These are phyloP conservation scores for Cutaneotrichosporon sp. DNA, from an alignment of 1,284 basidiomycete genomes.

Conservation along the genomic window DNA sequence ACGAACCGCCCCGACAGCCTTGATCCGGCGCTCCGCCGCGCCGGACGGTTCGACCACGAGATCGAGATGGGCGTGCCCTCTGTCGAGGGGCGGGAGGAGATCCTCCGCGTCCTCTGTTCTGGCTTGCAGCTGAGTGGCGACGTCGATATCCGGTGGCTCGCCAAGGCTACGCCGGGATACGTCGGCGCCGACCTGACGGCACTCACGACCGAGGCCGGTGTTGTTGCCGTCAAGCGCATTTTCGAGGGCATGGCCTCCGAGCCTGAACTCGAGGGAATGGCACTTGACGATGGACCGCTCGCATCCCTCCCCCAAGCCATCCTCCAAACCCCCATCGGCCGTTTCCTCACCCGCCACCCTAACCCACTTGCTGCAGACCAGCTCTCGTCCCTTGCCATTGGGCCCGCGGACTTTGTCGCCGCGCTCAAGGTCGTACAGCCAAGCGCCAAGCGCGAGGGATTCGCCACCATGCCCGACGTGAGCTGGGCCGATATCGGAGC, in stretches of 20 bases:
- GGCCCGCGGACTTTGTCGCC: conserved; percentile 69
- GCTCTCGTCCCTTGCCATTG: conserved; percentile 76
- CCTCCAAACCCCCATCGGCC: conserved; percentile 70
- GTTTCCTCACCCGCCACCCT: conserved; percentile 84
- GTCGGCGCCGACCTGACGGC: conserved; percentile 93
- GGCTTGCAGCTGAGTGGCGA: conserved; percentile 41
- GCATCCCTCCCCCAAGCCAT: conserved; percentile 50
- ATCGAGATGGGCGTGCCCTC: conserved; percentile 97
- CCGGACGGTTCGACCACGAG: conserved; percentile 95
- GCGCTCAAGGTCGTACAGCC: conserved; percentile 88
- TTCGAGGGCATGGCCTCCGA: conserved; percentile 75
- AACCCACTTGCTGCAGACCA: conserved; percentile 69
- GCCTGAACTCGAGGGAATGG: conserved; percentile 30
- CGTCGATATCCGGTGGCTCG: conserved; percentile 58
- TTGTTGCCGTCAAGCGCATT: conserved; percentile 93
- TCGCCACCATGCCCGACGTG: conserved; percentile 92
- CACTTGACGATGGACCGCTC: conserved; percentile 42
- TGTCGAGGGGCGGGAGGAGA: conserved; percentile 82
- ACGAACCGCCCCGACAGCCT: conserved; percentile 94
- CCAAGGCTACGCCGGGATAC: conserved; percentile 93
- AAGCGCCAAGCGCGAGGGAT: conserved; percentile 95
- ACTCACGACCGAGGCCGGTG: conserved; percentile 87
- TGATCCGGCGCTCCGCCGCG: conserved; percentile 86
- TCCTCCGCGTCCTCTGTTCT: conserved; percentile 64
- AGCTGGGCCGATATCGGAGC: conserved; percentile 97